Evolutionary conservation across 1,139 yeast species (phyloP), one percentile per base, ranked within the genome.

Genomic region (Kluyveromyces sp.): DNA sequence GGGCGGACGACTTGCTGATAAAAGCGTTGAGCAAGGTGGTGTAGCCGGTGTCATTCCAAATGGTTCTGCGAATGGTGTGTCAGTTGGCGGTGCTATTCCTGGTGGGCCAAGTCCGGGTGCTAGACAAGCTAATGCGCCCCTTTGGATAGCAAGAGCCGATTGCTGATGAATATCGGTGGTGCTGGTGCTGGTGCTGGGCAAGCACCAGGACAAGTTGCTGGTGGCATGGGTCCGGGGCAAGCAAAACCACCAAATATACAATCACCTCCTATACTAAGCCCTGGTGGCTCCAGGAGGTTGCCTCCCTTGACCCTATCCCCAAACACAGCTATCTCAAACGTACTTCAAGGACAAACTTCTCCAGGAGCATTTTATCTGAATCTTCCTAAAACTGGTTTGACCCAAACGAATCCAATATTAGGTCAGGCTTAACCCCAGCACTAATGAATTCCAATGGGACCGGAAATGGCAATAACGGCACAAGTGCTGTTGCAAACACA

Each of bases 391-490:
- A 70, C 83, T 0, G 89, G 87, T 0, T 66, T 83, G 39, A 80
- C 88, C 0, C 90, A 4, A 82, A 79, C 61, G 89, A 82, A 58
- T 77, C 84, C 4, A 73, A 77, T 45, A 52, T 83, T 41, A 70
- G 92, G 50, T 72, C 85, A 0, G 90, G 90, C 0, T 62, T 82
- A 34, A 81, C 89, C 0, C 79, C 79, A 1, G 73, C 74, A 2
- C 69, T 43, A 10, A 40, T 54, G 48, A 51, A 46, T 6, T 39
- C 33, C 33, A 32, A 28, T 2, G 10, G 39, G 32, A 32, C 34
- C 25, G 27, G 15, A 39, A 32, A 27, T 42, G 31, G 37, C 29
- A 32, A n/a, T 40, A 25, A 33, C 21, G 21, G 21, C 21, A 15
- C 21, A 15, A 15, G 21, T 15, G 21, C 21, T 15, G 21, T 15